phyloP scores from a whole-genome alignment of 768 basidiomycete species.

The Tubosaeta sp. region DNA sequence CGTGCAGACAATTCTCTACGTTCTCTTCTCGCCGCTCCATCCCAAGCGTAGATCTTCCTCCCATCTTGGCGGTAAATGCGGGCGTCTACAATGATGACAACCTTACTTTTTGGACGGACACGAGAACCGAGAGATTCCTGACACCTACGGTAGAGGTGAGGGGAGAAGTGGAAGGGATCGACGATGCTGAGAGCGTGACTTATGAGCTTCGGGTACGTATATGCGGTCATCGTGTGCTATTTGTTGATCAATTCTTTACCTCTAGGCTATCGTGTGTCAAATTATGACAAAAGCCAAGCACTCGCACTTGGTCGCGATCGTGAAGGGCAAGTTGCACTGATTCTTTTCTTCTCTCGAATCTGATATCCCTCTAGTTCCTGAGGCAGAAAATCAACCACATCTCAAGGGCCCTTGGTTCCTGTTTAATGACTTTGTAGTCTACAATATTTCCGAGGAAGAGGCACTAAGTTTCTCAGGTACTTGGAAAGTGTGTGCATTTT shows the following conservation, averaged over 20 bases:
- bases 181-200: constrained; percentile 49
- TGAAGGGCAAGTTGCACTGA: constrained; percentile 54
- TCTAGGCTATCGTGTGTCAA: constrained; percentile 77
- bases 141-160: constrained; percentile 50
- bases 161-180: constrained; percentile 56
- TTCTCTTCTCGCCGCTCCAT: constrained; percentile 71
- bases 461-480: constrained; percentile 81
- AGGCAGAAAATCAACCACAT: constrained; percentile 45
- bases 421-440: constrained; percentile 96
- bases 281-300: constrained; percentile 65
- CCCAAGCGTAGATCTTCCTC: constrained; percentile 64
- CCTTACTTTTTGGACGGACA: constrained; percentile 71
- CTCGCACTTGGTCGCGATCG: constrained; percentile 84
- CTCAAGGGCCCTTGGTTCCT: constrained; percentile 73
- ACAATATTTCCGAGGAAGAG: constrained; percentile 79
- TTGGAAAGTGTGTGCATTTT: constrained; percentile 75
- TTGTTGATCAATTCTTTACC: background rate
- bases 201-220: constrained; percentile 72
- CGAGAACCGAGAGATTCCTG: constrained; percentile 44
- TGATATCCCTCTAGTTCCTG: constrained; percentile 52
- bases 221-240: background rate
- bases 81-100: constrained; percentile 74
- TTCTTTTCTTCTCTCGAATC: background rate
- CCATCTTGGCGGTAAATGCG: constrained; percentile 83
- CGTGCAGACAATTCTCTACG: constrained; percentile 72